Conservation (phyloP, 2,329 filamentous ascomycete genomes). For the Ustilaginoidea virens region DNA sequence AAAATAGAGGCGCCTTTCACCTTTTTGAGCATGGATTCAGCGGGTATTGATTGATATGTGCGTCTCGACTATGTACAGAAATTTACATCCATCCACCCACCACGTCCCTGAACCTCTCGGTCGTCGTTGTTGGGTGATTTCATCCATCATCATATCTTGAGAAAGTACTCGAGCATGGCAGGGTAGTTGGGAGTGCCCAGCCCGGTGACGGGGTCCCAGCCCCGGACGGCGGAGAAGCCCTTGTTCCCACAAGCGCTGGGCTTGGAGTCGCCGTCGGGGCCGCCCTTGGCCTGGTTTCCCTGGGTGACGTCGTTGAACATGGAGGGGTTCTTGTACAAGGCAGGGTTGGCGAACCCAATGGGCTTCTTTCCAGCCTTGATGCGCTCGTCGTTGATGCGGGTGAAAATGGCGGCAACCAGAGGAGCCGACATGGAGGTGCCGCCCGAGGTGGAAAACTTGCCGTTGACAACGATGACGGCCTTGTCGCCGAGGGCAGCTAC, state of each 20-base stretch:
- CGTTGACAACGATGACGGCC: conserved; percentile 20
- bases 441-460: conserved; percentile 10
- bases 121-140: not conserved
- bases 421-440: conserved; percentile 9
- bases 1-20: not conserved
- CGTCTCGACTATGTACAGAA: no score
- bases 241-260: conserved; percentile 8
- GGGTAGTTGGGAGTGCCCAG: conserved; percentile 8
- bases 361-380: conserved; percentile 17
- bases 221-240: conserved; percentile 7
- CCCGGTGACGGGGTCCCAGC: conserved; percentile 9
- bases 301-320: conserved; percentile 8
- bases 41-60: no score
- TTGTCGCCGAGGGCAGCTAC: conserved; percentile 28
- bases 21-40: not conserved
- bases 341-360: conserved; percentile 18
- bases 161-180: conserved; percentile 26
- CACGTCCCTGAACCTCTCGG: not conserved
- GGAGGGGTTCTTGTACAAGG: conserved; percentile 9
- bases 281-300: conserved; percentile 8
- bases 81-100: no score
- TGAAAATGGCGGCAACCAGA: conserved; percentile 8
- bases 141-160: not conserved
- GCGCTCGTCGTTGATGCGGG: conserved; percentile 8
- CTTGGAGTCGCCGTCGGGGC: conserved; percentile 2